Base-by-base conservation (phyloP, 164 flowering plant species). In the Vitis amurensis region DNA sequence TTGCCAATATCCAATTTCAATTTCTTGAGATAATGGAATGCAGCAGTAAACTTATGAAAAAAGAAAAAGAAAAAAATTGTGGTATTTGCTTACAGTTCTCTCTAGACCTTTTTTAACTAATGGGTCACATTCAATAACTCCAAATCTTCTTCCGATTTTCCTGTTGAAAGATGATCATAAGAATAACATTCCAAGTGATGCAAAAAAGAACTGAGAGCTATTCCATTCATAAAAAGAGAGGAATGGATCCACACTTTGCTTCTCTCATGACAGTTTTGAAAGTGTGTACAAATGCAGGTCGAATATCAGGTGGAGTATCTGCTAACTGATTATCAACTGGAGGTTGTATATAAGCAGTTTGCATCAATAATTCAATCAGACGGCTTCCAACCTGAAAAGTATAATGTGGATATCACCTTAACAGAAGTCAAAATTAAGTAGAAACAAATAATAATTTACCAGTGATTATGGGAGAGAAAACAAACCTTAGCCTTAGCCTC, bases 281-380 rank as follows among this genome's bases (percentile, higher is more conserved):
- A 30, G 85, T 74, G 78, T 91, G 99, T 48, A 72, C 60, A 82
- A 95, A 95, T 74, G 99, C 99, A 78, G 99, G 99, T 2, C 89
- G 90, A 74, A 93, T 77, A 73, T 93, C 97, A 73, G 93, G 98
- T 56, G 95, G 87, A 59, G 70, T 71, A 71, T 89, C 93, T 44
- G 77, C 85, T n/a, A 68, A 59, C 77, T 89, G 91, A 86, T 37
- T 37, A 37, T 90, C 76, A 59, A 83, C 77, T 11, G 97, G 93
- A 73, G 91, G 81, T 73, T 95, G 99, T 80, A 95, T 84, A 72
- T 87, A 91, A 15, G 99, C 99, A 51, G 90, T 89, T 77, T 87
- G 80, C 52, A 85, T 72, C 75, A 95, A 81, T 74, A 95, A 77
- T 63, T 95, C 96, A 79, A 95, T 86, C 63, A 95, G 73, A 68